Evolutionary conservation across 345 rosid genomes (phyloP).

Genomic region (Stellera chamaejasme): DNA sequence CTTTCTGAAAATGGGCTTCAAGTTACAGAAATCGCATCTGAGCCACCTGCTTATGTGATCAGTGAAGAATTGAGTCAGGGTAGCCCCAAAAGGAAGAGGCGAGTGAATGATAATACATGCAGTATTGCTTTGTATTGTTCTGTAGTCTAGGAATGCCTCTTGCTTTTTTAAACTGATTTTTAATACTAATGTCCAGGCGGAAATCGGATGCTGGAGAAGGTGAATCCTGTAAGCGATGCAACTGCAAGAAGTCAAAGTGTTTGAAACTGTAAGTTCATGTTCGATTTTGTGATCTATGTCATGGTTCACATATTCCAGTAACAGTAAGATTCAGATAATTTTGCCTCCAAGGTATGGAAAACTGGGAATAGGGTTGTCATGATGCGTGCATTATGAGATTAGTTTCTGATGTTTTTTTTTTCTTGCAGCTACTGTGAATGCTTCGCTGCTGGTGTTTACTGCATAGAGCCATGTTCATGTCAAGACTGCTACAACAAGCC

Average conservation of each 20-base stretch:
- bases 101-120: slow-evolving; percentile 9
- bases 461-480: slow-evolving; percentile 84
- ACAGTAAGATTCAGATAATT: no score
- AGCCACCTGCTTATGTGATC: slow-evolving; percentile 21
- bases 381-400: background rate
- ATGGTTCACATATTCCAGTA: background rate
- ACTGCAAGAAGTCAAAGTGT: slow-evolving; percentile 85
- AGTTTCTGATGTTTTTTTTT: background rate
- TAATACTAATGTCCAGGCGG: slow-evolving; percentile 31
- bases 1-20: slow-evolving; percentile 22
- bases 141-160: background rate
- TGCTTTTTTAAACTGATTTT: background rate
- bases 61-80: slow-evolving; percentile 42
- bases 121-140: background rate
- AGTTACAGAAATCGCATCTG: slow-evolving; percentile 39
- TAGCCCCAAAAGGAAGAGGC: slow-evolving; percentile 81
- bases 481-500: slow-evolving; percentile 88
- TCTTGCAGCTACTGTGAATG: slow-evolving; percentile 85
- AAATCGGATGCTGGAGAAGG: slow-evolving; percentile 52
- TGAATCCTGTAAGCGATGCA: slow-evolving; percentile 76
- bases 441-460: slow-evolving; percentile 89
- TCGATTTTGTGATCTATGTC: background rate
- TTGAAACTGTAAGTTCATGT: slow-evolving; percentile 73
- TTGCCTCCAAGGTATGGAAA: background rate
- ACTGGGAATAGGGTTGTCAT: background rate